phyloP scores from a whole-genome alignment of 169 alveolate species.

The Plasmodium vivax region DNA sequence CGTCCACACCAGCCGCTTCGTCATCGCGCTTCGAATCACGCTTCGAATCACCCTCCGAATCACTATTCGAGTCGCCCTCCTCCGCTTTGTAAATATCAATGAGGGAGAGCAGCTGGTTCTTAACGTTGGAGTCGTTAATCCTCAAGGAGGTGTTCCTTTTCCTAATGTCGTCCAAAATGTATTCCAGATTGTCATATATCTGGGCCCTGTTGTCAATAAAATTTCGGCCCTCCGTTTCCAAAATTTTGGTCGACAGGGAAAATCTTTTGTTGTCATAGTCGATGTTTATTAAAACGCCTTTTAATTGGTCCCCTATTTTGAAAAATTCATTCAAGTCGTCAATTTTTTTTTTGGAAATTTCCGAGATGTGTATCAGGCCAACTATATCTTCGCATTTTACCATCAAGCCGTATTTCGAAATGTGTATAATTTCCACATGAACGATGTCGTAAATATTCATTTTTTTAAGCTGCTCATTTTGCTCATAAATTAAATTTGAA shows the following conservation, averaged over 20 bases:
- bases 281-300: constrained; percentile 61
- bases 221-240: constrained; percentile 50
- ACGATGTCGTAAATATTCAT: constrained; percentile 48
- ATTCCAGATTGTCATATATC: constrained; percentile 37
- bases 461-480: constrained; percentile 65
- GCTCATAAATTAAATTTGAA: constrained; percentile 68
- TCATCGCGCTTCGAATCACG: background rate
- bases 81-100: constrained; percentile 55
- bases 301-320: constrained; percentile 60
- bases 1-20: background rate
- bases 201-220: constrained; percentile 43
- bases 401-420: constrained; percentile 74
- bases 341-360: constrained; percentile 59
- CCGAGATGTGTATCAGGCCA: constrained; percentile 61
- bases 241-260: constrained; percentile 59
- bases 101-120: constrained; percentile 54
- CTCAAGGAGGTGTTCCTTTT: constrained; percentile 23
- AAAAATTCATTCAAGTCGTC: constrained; percentile 25
- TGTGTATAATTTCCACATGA: constrained; percentile 67
- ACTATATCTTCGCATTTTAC: constrained; percentile 68
- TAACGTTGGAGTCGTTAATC: constrained; percentile 61
- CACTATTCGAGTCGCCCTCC: background rate
- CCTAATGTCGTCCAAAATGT: constrained; percentile 24
- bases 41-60: too few species aligned
- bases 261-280: constrained; percentile 70